Conservation (phyloP, 2,329 filamentous ascomycete genomes). For the Monosporascus cannonballus region DNA sequence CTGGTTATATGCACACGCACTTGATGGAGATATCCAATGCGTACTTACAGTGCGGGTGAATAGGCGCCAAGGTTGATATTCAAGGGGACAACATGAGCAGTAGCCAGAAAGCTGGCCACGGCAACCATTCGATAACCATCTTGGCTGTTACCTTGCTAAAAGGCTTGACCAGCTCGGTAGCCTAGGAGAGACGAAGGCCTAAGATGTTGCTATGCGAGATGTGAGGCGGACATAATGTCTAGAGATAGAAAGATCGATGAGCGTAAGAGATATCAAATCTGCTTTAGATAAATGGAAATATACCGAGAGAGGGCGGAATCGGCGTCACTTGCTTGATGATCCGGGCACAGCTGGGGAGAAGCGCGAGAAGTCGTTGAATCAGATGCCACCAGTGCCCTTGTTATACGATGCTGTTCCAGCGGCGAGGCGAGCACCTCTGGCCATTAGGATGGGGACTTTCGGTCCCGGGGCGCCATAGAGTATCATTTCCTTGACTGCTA, state of each 20-base stretch:
- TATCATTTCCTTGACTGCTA: slow-evolving; percentile 18
- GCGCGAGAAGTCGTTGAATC: background rate
- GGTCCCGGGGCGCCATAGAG: slow-evolving; percentile 10
- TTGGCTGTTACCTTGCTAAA: slow-evolving; percentile 13
- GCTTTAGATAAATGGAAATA: slow-evolving; percentile 11
- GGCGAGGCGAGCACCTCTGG: no score
- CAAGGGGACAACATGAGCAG: slow-evolving; percentile 28
- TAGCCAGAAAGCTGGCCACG: slow-evolving; percentile 30
- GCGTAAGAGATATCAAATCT: slow-evolving; percentile 22
- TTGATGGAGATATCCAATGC: slow-evolving; percentile 11
- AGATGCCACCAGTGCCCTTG: background rate
- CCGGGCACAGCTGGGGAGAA: slow-evolving; percentile 29
- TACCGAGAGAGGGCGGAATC: slow-evolving; percentile 18
- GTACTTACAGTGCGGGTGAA: slow-evolving; percentile 35
- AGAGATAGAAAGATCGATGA: slow-evolving; percentile 26
- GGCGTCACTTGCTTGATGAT: slow-evolving; percentile 15
- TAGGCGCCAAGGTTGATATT: slow-evolving; percentile 40
- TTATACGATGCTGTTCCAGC: background rate
- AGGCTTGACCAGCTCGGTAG: slow-evolving; percentile 3
- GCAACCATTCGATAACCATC: slow-evolving; percentile 33
- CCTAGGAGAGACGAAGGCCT: background rate
- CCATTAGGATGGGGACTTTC: slow-evolving; percentile 1
- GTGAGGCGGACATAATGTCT: slow-evolving; percentile 15
- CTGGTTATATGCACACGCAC: background rate
- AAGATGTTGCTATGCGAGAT: background rate